phyloP scores from a whole-genome alignment of 164 flowering plant species.

The Vitis amurensis region DNA sequence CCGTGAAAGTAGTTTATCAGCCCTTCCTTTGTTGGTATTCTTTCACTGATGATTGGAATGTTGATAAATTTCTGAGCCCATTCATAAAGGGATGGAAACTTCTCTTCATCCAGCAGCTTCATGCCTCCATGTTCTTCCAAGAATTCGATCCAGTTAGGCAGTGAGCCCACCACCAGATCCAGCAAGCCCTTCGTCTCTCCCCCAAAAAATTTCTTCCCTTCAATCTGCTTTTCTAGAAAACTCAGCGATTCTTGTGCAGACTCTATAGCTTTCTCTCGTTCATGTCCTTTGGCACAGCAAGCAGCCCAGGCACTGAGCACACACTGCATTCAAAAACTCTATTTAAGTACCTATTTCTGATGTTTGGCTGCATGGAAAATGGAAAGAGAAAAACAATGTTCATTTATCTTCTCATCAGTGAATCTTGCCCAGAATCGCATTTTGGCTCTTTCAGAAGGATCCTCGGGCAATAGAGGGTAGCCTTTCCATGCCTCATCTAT shows the following conservation, averaged over 20 bases:
- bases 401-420: conserved; percentile 21
- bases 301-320: conserved; percentile 6
- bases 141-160: conserved; percentile 21
- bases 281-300: conserved; percentile 12
- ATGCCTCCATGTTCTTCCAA: conserved; percentile 32
- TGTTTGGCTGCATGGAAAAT: no score
- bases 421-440: conserved; percentile 30
- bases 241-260: conserved; percentile 20
- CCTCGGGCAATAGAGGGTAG: conserved; percentile 15
- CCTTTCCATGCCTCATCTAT: conserved; percentile 27
- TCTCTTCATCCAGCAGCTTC: conserved; percentile 25
- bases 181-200: conserved; percentile 25
- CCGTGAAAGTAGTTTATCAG: conserved; percentile 17
- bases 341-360: no score
- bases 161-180: conserved; percentile 30
- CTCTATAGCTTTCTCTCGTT: conserved; percentile 23
- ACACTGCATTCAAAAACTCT: conserved; percentile 3
- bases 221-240: conserved; percentile 23
- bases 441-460: conserved; percentile 21
- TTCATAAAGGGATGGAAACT: conserved; percentile 25
- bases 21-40: conserved; percentile 24
- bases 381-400: neutral
- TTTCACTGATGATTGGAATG: conserved; percentile 28
- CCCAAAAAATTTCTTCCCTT: conserved; percentile 34
- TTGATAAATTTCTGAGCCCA: conserved; percentile 25